Percentiles rank a stretch among this genome's conserved stretches.
Evolutionary conservation across 345 rosid species (phyloP).

Genomic region (Dimocarpus longan): DNA sequence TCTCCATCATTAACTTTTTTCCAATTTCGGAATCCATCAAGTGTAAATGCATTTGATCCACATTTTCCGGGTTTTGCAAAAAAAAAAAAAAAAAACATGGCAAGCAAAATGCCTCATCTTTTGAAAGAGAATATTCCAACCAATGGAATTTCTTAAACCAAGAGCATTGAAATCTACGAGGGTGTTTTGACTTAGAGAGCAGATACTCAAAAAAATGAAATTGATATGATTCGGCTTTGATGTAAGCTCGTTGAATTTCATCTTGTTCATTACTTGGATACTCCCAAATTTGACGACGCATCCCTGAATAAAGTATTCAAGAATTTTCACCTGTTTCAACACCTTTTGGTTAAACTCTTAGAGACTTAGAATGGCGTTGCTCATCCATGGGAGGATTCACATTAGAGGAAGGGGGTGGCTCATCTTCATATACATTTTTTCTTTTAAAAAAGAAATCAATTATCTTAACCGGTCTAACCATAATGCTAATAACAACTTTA

Average conservation of each 20-base stretch:
- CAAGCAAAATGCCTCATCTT: neutral
- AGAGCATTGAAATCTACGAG: neutral
- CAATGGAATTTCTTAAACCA: too few species aligned
- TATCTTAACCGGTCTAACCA: too few species aligned
- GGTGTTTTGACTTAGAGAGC: neutral
- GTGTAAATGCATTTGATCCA: neutral
- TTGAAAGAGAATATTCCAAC: neutral
- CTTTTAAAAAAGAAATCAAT: too few species aligned
- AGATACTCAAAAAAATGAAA: neutral
- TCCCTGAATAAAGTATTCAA: neutral
- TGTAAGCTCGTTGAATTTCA: neutral
- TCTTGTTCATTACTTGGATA: neutral
- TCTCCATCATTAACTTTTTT: too few species aligned
- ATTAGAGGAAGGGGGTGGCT: too few species aligned
- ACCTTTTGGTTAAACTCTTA: too few species aligned
- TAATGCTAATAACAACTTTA: too few species aligned
- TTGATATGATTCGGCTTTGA: neutral
- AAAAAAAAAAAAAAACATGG: neutral
- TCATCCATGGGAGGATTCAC: too few species aligned
- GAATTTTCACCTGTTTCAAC: neutral
- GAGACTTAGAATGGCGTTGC: too few species aligned
- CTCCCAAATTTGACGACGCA: neutral
- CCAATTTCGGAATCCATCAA: too few species aligned
- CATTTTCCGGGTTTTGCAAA: neutral
- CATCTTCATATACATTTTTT: too few species aligned